Percentiles rank a stretch among this genome's conserved stretches.
Conservation (phyloP, 2,329 filamentous ascomycete genomes). For the Phoma sp. region DNA sequence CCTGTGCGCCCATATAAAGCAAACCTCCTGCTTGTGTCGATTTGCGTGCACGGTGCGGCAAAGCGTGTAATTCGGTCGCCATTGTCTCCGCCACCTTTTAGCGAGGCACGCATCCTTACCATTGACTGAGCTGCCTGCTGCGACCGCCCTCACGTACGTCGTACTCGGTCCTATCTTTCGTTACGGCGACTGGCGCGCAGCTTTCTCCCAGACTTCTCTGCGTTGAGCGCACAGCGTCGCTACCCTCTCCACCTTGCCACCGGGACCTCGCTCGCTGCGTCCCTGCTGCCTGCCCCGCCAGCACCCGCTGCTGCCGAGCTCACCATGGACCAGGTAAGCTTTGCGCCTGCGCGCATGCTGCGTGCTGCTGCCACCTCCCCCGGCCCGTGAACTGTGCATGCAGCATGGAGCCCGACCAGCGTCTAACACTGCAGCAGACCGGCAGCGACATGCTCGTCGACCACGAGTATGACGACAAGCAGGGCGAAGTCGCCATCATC, state of each 20-base stretch:
- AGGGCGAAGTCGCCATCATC: slow-evolving; percentile 68
- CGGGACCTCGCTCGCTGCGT: slow-evolving; percentile 14
- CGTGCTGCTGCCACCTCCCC: not conserved
- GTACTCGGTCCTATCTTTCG: slow-evolving; percentile 23
- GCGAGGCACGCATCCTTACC: slow-evolving; percentile 38
- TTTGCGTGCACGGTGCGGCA: slow-evolving; percentile 3
- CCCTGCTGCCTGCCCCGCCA: slow-evolving; percentile 19
- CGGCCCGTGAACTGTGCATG: not conserved
- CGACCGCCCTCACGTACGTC: slow-evolving; percentile 21
- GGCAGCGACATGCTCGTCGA: slow-evolving; percentile 70
- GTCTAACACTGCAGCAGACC: slow-evolving; percentile 52
- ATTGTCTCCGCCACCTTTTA: slow-evolving; percentile 44
- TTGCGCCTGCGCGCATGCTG: slow-evolving; percentile 15
- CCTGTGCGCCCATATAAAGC: slow-evolving; percentile 6
- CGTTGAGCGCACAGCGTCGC: slow-evolving; percentile 16
- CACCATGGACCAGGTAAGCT: slow-evolving; percentile 51
- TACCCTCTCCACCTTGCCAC: not conserved
- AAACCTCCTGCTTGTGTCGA: slow-evolving; percentile 1
- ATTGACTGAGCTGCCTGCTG: slow-evolving; percentile 21
- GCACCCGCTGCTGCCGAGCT: slow-evolving; percentile 25
- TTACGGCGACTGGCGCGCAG: slow-evolving; percentile 32
- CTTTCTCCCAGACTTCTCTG: slow-evolving; percentile 1
- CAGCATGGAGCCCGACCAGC: not conserved
- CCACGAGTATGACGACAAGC: slow-evolving; percentile 68
- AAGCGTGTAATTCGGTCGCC: slow-evolving; percentile 5